Conservation (phyloP, 805 yeast species). For the Barnettozyma pratensis region DNA sequence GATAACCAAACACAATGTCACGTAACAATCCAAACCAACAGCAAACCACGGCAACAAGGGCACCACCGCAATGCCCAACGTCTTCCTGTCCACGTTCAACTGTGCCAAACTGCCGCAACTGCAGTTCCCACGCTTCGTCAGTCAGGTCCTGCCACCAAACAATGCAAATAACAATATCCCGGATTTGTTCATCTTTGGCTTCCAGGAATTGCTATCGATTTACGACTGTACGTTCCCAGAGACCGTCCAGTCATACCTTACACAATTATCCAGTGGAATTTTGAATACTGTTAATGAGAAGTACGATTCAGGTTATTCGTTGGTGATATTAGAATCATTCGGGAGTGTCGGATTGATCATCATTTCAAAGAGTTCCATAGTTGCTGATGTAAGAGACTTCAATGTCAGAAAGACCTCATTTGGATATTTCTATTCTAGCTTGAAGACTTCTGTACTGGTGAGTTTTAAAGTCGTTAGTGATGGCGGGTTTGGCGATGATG, state of each 20-base stretch:
- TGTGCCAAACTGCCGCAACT: slow-evolving; percentile 44
- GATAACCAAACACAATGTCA: too few relatives aligned
- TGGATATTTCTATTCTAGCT: slow-evolving; percentile 56
- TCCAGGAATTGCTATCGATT: slow-evolving; percentile 58
- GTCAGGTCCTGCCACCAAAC: slow-evolving; percentile 38
- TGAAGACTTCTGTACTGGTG: slow-evolving; percentile 73
- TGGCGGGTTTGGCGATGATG: not conserved
- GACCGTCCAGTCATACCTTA: slow-evolving; percentile 33
- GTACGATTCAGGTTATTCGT: slow-evolving; percentile 34
- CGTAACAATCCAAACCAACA: too few relatives aligned
- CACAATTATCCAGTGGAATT: slow-evolving; percentile 31
- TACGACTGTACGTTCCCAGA: slow-evolving; percentile 46
- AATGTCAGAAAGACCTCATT: slow-evolving; percentile 34
- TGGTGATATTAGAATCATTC: slow-evolving; percentile 38
- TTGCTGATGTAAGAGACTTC: slow-evolving; percentile 4
- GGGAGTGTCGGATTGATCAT: slow-evolving; percentile 58
- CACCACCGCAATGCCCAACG: slow-evolving; percentile 6
- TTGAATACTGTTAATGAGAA: slow-evolving; percentile 30
- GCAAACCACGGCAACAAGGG: too few relatives aligned
- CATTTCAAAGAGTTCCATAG: not conserved
- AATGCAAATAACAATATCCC: slow-evolving; percentile 26
- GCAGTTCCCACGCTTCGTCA: slow-evolving; percentile 10
- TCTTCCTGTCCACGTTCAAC: slow-evolving; percentile 41
- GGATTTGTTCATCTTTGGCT: slow-evolving; percentile 53
- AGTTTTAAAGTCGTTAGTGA: slow-evolving; percentile 34